A percentile compares a stretch with the other conserved stretches of the same genome.
phyloP scores from a whole-genome alignment of 1,284 basidiomycete genomes.

The Rhodotorula sp. region DNA sequence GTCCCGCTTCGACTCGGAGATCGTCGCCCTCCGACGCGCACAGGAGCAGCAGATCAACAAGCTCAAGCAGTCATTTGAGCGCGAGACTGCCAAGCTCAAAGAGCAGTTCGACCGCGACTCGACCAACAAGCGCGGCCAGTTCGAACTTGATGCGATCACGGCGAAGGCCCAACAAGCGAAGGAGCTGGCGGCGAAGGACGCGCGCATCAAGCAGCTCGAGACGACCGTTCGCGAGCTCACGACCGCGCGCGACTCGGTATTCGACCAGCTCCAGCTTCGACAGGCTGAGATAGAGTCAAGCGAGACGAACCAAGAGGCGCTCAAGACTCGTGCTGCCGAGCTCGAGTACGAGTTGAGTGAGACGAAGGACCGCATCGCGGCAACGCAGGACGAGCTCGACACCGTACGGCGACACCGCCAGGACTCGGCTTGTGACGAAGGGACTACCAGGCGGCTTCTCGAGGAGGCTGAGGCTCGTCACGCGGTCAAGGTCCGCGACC shows the following conservation, averaged over 20 bases:
- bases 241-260: slow-evolving; percentile 70
- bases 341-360: slow-evolving; percentile 81
- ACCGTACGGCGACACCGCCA: slow-evolving; percentile 47
- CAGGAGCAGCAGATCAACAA: slow-evolving; percentile 67
- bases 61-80: slow-evolving; percentile 70
- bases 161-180: slow-evolving; percentile 69
- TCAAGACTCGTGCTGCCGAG: slow-evolving; percentile 75
- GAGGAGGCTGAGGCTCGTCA: slow-evolving; percentile 71
- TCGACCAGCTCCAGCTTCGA: slow-evolving; percentile 76
- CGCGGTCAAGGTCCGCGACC: slow-evolving; percentile 67
- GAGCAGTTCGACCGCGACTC: slow-evolving; percentile 73
- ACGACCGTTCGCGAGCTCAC: slow-evolving; percentile 64
- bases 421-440: slow-evolving; percentile 36
- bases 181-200: slow-evolving; percentile 62
- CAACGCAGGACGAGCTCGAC: slow-evolving; percentile 33
- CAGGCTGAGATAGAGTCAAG: slow-evolving; percentile 83
- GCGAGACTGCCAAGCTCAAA: slow-evolving; percentile 62
- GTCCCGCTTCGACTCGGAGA: slow-evolving; percentile 57
- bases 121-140: slow-evolving; percentile 62
- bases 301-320: slow-evolving; percentile 65
- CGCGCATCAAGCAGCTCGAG: slow-evolving; percentile 68
- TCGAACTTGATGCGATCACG: slow-evolving; percentile 70
- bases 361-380: slow-evolving; percentile 53
- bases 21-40: slow-evolving; percentile 54
- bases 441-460: slow-evolving; percentile 70